Conservation (phyloP, 768 basidiomycete genomes). For the Coprinellus aureogranulatus region DNA sequence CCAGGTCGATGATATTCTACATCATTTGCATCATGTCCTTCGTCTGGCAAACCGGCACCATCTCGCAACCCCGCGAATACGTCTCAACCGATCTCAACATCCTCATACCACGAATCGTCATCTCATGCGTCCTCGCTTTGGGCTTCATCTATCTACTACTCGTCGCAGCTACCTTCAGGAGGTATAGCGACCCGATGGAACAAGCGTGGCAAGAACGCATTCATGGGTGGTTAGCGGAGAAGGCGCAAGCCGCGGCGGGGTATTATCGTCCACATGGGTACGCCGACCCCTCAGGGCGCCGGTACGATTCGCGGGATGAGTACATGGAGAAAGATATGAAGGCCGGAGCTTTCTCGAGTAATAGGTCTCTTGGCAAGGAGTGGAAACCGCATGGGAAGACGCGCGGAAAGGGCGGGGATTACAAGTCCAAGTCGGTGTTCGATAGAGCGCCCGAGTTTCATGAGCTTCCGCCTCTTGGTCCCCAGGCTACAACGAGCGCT, state of each 20-base stretch:
- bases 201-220: slow-evolving; percentile 8
- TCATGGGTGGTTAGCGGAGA: neutral
- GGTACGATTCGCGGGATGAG: too few species aligned
- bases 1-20: slow-evolving; percentile 60
- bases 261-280: too few species aligned
- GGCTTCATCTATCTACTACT: slow-evolving; percentile 45
- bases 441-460: too few species aligned
- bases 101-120: slow-evolving; percentile 37
- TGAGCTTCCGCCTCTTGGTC: too few species aligned
- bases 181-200: slow-evolving; percentile 33
- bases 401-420: too few species aligned
- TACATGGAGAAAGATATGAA: too few species aligned
- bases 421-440: too few species aligned
- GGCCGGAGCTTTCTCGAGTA: too few species aligned
- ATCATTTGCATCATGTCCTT: slow-evolving; percentile 54
- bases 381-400: too few species aligned
- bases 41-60: slow-evolving; percentile 50
- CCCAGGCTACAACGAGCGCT: too few species aligned
- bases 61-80: slow-evolving; percentile 28
- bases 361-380: too few species aligned
- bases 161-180: slow-evolving; percentile 43
- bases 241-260: neutral
- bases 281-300: too few species aligned
- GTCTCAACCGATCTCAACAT: slow-evolving; percentile 27
- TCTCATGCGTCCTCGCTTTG: slow-evolving; percentile 41